Percentiles rank a stretch among this genome's conserved stretches.
phyloP scores from a whole-genome alignment of 2,329 filamentous ascomycete species.

The Ceratocystis ficicola region DNA sequence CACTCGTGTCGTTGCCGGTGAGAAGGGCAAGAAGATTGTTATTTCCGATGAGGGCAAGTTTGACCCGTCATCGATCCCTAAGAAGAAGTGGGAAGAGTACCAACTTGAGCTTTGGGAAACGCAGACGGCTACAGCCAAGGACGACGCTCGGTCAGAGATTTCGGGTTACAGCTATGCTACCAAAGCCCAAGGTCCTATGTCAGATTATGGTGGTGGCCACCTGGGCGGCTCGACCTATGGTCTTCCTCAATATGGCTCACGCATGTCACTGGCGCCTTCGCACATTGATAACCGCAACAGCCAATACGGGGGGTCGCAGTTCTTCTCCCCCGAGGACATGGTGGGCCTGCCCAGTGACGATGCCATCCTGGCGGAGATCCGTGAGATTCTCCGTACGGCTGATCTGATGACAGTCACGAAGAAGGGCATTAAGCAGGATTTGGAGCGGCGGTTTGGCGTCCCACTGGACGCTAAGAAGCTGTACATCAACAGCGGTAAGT shows the following conservation, averaged over 20 bases:
- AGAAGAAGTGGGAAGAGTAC: conserved; percentile 99
- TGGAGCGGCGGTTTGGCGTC: conserved; percentile 82
- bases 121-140: conserved; percentile 66
- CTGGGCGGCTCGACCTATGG: conserved; percentile 30
- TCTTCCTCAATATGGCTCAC: conserved; percentile 39
- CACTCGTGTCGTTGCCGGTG: conserved; percentile 90
- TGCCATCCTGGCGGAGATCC: conserved; percentile 80
- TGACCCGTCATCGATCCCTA: conserved; percentile 79
- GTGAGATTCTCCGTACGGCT: conserved; percentile 79
- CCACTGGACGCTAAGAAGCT: conserved; percentile 75
- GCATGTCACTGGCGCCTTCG: conserved; percentile 69
- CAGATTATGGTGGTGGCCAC: conserved; percentile 57
- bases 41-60: conserved; percentile 97
- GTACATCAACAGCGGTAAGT: conserved; percentile 87
- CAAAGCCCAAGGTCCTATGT: conserved; percentile 53
- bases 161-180: conserved; percentile 94
- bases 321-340: conserved; percentile 54
- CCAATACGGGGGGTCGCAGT: conserved; percentile 48
- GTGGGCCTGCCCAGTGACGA: conserved; percentile 75
- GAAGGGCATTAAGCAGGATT: conserved; percentile 90
- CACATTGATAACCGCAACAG: conserved; percentile 52
- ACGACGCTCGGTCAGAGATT: conserved; percentile 71
- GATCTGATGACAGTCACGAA: conserved; percentile 98
- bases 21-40: conserved; percentile 82
- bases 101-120: conserved; percentile 96